These are phyloP conservation scores for Chondrus crispus DNA, from an alignment of 23 red algal genomes.

Conservation along the genomic window DNA sequence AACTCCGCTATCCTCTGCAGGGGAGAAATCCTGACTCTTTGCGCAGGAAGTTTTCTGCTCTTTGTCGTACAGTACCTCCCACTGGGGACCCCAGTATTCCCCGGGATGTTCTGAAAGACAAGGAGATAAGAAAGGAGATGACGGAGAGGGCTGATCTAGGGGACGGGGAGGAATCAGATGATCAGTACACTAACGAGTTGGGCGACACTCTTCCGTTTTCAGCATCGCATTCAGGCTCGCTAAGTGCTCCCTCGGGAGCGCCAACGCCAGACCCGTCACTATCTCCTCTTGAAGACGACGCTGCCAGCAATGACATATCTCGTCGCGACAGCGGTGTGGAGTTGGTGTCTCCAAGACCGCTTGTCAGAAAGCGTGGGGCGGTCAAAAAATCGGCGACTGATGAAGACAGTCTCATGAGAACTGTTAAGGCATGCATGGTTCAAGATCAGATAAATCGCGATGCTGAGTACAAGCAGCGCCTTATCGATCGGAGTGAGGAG, in stretches of 20 bases:
- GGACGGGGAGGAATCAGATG: background rate
- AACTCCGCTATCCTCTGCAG: background rate
- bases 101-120: background rate
- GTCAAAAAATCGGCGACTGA: background rate
- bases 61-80: background rate
- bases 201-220: too few relatives aligned
- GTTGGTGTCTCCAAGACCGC: background rate
- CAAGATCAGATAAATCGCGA: background rate
- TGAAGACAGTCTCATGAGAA: background rate
- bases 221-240: too few relatives aligned
- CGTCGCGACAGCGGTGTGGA: too few relatives aligned
- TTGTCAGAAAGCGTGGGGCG: background rate
- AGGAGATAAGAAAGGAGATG: background rate
- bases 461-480: background rate
- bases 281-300: too few relatives aligned
- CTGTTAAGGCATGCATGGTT: background rate
- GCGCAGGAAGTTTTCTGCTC: background rate
- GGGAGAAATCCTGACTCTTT: background rate
- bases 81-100: background rate
- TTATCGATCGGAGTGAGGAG: background rate
- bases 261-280: too few relatives aligned
- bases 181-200: background rate
- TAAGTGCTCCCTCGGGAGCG: too few relatives aligned
- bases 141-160: background rate
- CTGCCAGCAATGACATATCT: too few relatives aligned